Percentiles rank a stretch among this genome's conserved stretches.
Conservation (phyloP, 2,329 filamentous ascomycete genomes). For the Capronia epimyces region DNA sequence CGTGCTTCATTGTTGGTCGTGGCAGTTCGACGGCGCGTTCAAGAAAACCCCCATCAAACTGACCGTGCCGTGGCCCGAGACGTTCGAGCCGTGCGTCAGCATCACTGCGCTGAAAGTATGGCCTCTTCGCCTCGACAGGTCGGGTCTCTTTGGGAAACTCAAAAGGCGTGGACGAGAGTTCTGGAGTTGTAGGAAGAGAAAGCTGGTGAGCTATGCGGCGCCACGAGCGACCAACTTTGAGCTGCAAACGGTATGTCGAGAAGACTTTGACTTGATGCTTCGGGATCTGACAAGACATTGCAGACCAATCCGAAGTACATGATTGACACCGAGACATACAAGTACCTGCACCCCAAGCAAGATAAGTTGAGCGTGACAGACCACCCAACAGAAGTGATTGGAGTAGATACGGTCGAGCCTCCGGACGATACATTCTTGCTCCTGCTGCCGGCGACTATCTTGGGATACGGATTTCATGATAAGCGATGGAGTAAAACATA, state of each 20-base stretch:
- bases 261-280: background rate
- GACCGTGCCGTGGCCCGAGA: background rate
- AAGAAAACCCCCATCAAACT: background rate
- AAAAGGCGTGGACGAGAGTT: background rate
- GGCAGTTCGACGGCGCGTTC: background rate
- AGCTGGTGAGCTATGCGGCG: background rate
- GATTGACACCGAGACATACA: background rate
- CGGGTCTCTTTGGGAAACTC: background rate
- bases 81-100: background rate
- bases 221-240: background rate
- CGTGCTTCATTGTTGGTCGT: background rate
- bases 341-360: background rate
- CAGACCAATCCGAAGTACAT: background rate
- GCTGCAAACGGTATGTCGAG: background rate
- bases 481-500: constrained; percentile 4
- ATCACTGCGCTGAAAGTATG: background rate
- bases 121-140: constrained; percentile 1
- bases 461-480: background rate
- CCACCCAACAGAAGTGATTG: background rate
- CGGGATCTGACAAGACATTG: background rate
- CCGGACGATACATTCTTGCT: background rate
- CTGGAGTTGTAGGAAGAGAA: background rate
- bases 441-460: background rate
- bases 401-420: background rate
- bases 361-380: background rate